Percentiles rank a stretch among this genome's conserved stretches.
Evolutionary conservation across 176 grass and related monocot genomes (phyloP).

Genomic region (Neostapfia colusana): DNA sequence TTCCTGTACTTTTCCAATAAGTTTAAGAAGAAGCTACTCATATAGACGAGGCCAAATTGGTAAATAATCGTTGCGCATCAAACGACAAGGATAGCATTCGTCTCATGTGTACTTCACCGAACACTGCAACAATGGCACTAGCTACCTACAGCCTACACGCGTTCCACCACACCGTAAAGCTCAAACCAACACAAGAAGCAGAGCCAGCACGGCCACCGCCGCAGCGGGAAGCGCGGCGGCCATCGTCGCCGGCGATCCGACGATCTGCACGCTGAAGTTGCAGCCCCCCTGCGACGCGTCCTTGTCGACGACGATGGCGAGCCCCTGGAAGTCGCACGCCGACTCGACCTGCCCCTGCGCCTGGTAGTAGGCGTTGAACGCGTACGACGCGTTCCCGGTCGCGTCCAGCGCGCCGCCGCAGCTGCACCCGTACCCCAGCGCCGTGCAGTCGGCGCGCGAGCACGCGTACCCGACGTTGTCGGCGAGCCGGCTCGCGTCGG

Average conservation of each 20-base stretch:
- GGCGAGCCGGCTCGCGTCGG: neutral
- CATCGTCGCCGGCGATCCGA: neutral
- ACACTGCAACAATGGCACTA: neutral
- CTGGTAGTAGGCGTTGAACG: slow-evolving; percentile 79
- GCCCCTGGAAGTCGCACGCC: slow-evolving; percentile 68
- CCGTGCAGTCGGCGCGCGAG: slow-evolving; percentile 63
- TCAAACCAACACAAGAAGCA: slow-evolving; percentile 19
- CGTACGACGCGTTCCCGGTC: slow-evolving; percentile 55
- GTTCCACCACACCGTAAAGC: no score
- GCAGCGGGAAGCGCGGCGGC: neutral
- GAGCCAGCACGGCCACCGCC: neutral
- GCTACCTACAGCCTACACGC: neutral
- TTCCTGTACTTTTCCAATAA: no score
- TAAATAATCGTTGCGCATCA: no score
- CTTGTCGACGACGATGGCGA: slow-evolving; percentile 49
- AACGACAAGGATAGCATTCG: no score
- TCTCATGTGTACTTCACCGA: no score
- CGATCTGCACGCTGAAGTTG: slow-evolving; percentile 55
- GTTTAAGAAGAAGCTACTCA: no score
- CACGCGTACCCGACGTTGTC: slow-evolving; percentile 58
- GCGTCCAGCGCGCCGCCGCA: slow-evolving; percentile 50
- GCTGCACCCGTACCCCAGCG: slow-evolving; percentile 54
- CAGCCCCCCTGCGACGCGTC: slow-evolving; percentile 39
- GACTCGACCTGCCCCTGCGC: slow-evolving; percentile 51
- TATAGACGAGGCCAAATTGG: no score